Base-by-base conservation (phyloP, 805 yeast genomes). In the Metschnikowia peoriensis region DNA sequence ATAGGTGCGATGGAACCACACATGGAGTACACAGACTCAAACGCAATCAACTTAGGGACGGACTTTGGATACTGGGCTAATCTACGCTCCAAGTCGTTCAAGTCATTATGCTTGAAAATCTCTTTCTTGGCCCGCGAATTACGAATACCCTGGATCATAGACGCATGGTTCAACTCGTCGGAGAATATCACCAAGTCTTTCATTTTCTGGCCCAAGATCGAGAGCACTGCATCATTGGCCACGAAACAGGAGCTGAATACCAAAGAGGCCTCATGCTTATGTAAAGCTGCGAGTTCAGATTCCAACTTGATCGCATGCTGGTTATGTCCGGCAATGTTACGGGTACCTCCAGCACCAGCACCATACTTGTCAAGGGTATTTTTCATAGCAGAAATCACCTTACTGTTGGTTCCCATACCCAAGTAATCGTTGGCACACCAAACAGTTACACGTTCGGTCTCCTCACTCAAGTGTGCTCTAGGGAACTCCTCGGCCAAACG, bases 351-450 rank as follows among this genome's bases (percentile, higher is more conserved):
- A 8, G 99, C 97, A 63, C 99, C 99, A 5, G 97, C 88, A 63
- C 99, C 99, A 68, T 94, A 94, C 74, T 82, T 84, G 62, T 87
- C 88, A 69, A 94, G 79, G 15, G 96, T 85, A 46, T 76, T 68
- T 61, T 86, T 86, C 93, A 93, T 94, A 51, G 83, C 84, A 15
- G 81, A 73, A 54, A 90, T 73, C 42, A 93, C 93, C 57, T 79
- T 75, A 56, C 79, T 80, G 68, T 93, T 88, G 64, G 83, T 84
- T 48, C 97, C 93, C 94, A 94, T 89, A 11, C 98, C 97, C 55
- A 94, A 78, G 69, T 94, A 94, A 71, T 94, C 99, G 70, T 94
- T 94, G 41, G 99, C 92, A 67, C 99, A 94, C 99, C 99, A 94
- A 53, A 94, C 99, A 48, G 96, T 91, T 53, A 94, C 99, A 66